Conservation (phyloP, 164 flowering plant species). For the Litsea cubeba region DNA sequence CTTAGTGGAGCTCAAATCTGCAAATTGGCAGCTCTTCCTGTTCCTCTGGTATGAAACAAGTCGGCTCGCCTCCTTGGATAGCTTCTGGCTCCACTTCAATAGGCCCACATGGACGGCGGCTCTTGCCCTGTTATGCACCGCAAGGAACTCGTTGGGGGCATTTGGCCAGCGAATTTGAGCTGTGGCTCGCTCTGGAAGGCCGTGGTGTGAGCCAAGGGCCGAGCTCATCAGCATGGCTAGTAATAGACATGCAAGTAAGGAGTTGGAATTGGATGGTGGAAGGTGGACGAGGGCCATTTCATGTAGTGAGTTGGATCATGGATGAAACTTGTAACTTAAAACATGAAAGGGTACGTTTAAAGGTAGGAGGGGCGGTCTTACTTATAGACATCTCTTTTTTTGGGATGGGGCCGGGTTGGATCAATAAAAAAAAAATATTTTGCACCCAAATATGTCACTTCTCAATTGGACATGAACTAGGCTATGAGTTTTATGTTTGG, state of each 20-base stretch:
- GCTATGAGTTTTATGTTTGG: no score
- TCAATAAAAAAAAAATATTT: no score
- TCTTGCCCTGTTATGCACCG: slow-evolving; percentile 61
- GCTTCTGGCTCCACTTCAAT: slow-evolving; percentile 48
- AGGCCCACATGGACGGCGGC: slow-evolving; percentile 49
- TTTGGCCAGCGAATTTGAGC: neutral
- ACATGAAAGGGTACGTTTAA: neutral
- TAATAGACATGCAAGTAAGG: slow-evolving; percentile 10
- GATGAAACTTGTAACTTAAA: no score
- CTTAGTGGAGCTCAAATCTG: slow-evolving; percentile 24
- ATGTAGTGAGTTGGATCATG: neutral
- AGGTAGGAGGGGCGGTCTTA: neutral
- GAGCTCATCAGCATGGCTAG: slow-evolving; percentile 14
- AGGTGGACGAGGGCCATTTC: slow-evolving; percentile 14
- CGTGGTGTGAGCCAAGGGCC: slow-evolving; percentile 1
- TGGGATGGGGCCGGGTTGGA: no score
- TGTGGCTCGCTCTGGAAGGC: neutral
- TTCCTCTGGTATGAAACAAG: slow-evolving; percentile 49
- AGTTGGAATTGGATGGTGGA: neutral
- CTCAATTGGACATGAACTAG: no score
- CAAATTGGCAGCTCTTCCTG: slow-evolving; percentile 49
- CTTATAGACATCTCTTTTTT: neutral
- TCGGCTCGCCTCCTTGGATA: slow-evolving; percentile 37
- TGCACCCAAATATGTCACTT: no score
- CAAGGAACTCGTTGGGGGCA: slow-evolving; percentile 39